phyloP scores from a whole-genome alignment of 139 green algal species.

The Pleodorina starrii region DNA sequence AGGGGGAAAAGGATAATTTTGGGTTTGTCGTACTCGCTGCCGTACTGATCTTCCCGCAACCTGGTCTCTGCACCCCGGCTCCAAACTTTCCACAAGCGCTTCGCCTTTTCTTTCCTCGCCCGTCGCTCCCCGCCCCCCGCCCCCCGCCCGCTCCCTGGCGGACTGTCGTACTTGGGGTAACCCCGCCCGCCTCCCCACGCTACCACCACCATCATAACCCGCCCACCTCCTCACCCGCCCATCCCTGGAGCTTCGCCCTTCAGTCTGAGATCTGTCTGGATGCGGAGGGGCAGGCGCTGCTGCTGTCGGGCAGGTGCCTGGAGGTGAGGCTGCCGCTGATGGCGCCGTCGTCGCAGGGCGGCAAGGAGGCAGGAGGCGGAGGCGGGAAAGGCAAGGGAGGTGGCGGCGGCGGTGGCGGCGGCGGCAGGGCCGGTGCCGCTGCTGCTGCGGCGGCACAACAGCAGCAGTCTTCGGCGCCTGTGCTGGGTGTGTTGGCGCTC shows the following conservation, averaged over 20 bases:
- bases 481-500: conserved; percentile 34
- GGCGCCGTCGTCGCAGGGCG: not conserved
- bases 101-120: too few species aligned
- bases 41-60: not conserved
- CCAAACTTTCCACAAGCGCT: too few species aligned
- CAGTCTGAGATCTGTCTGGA: conserved; percentile 38
- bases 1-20: too few species aligned
- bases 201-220: too few species aligned
- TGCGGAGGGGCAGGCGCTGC: conserved; percentile 38
- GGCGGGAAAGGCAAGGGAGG: not conserved
- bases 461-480: not conserved
- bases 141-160: too few species aligned
- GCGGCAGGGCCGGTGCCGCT: not conserved
- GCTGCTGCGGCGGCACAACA: not conserved
- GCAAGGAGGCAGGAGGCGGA: not conserved
- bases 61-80: too few species aligned
- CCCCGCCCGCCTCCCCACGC: too few species aligned
- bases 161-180: too few species aligned
- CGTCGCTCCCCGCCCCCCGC: too few species aligned
- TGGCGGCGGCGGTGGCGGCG: not conserved
- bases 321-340: conserved; percentile 48
- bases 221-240: too few species aligned
- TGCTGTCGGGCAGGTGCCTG: conserved; percentile 36
- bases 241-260: too few species aligned
- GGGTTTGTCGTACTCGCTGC: not conserved